Evolutionary conservation across 306 rosid species (phyloP).

Genomic region (Ormosia emarginata): DNA sequence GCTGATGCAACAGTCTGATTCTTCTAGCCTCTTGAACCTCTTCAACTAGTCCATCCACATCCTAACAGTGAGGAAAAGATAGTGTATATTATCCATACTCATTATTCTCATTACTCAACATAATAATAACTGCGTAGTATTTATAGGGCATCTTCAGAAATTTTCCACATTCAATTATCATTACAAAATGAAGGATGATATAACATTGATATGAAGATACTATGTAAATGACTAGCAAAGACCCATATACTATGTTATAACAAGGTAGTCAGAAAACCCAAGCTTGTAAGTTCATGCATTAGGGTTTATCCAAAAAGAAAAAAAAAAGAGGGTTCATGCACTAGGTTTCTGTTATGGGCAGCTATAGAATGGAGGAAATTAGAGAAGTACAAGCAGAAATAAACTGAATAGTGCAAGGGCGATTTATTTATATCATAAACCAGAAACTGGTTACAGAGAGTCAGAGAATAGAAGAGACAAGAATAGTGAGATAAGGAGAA

Average conservation of each 20-base stretch:
- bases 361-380: neutral
- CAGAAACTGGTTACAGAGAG: neutral
- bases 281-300: neutral
- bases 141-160: neutral
- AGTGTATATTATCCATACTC: constrained; percentile 6
- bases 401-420: too few species aligned
- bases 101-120: too few species aligned
- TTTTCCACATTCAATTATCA: constrained; percentile 12
- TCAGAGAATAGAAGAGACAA: neutral
- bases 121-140: neutral
- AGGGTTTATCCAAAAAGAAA: too few species aligned
- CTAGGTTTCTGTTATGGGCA: neutral
- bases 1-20: constrained; percentile 85
- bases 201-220: neutral
- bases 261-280: neutral
- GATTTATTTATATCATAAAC: too few species aligned
- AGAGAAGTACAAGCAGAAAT: too few species aligned
- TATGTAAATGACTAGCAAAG: neutral
- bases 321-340: too few species aligned
- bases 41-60: constrained; percentile 76
- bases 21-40: constrained; percentile 97
- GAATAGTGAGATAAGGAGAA: neutral
- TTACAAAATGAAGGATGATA: constrained; percentile 19
- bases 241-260: neutral
- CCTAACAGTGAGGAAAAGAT: constrained; percentile 42